A percentile compares a stretch with the other conserved stretches of the same genome.
These are phyloP conservation scores for Mycena kentingensis DNA, from an alignment of 768 basidiomycete genomes.

Conservation along the genomic window DNA sequence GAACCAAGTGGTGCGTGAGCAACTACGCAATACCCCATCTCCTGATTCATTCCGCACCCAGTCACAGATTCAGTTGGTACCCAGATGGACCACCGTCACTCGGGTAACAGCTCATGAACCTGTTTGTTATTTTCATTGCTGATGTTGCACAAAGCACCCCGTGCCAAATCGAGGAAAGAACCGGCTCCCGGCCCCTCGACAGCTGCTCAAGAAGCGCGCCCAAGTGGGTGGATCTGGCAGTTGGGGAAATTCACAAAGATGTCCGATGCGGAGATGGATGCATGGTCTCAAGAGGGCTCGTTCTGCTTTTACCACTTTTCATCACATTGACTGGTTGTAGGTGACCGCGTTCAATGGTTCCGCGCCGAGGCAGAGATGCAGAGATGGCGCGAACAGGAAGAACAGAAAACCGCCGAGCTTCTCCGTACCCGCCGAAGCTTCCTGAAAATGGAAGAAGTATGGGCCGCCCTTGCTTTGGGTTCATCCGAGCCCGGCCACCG, in stretches of 20 bases:
- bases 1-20: too few species aligned
- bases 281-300: neutral
- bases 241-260: neutral
- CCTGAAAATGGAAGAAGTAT: too few species aligned
- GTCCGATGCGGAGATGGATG: constrained; percentile 2
- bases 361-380: constrained; percentile 1
- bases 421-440: neutral
- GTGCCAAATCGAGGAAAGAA: neutral
- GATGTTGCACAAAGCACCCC: neutral
- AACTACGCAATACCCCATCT: too few species aligned
- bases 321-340: too few species aligned
- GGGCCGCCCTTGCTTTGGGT: neutral
- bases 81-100: neutral
- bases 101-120: too few species aligned
- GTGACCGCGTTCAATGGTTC: constrained; percentile 4
- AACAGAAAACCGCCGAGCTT: constrained; percentile 1
- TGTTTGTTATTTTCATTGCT: too few species aligned
- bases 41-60: too few species aligned
- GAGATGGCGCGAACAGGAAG: neutral
- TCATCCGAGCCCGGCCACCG: too few species aligned
- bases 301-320: too few species aligned
- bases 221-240: neutral
- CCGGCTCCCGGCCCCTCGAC: neutral
- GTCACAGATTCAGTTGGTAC: too few species aligned
- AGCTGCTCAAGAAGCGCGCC: neutral